Percentiles rank a stretch among this genome's conserved stretches.
phyloP scores from a whole-genome alignment of 768 basidiomycete genomes.

The Omphalotus guepiniiformis region DNA sequence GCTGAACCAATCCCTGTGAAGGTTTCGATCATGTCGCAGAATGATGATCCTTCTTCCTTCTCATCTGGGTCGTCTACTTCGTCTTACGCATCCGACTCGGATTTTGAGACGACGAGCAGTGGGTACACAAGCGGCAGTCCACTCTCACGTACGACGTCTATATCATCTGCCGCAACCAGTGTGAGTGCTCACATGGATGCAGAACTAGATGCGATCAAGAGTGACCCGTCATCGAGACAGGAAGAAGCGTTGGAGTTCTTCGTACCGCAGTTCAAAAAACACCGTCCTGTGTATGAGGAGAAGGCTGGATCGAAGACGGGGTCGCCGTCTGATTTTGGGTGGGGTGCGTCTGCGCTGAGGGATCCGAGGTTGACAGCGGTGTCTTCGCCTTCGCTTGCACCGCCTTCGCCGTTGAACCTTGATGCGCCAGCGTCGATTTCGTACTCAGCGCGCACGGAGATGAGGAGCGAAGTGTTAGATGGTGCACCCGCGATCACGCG shows the following conservation, averaged over 20 bases:
- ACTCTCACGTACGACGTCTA: slow-evolving; percentile 4
- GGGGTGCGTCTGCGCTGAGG: too few species aligned
- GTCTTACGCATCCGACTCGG: slow-evolving; percentile 7
- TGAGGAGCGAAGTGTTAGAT: slow-evolving; percentile 1
- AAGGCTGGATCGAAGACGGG: too few species aligned
- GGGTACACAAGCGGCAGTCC: slow-evolving; percentile 1
- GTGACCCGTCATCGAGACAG: too few species aligned
- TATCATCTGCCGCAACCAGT: slow-evolving; percentile 3
- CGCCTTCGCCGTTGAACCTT: slow-evolving; percentile 1
- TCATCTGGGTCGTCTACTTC: slow-evolving; percentile 14
- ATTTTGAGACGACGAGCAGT: slow-evolving; percentile 1
- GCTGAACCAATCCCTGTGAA: neutral
- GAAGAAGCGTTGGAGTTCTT: too few species aligned
- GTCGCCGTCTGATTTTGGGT: too few species aligned
- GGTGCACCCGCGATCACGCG: neutral
- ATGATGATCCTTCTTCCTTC: neutral
- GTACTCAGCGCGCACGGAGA: too few species aligned
- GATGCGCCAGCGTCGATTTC: neutral
- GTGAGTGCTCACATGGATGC: too few species aligned
- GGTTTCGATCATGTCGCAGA: neutral
- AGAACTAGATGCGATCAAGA: too few species aligned
- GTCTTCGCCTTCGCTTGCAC: slow-evolving; percentile 1
- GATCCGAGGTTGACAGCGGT: slow-evolving; percentile 3
- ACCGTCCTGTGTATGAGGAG: too few species aligned
- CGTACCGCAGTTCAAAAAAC: too few species aligned